Evolutionary conservation across 1,284 basidiomycete genomes (phyloP), one percentile per base, ranked within the genome.

Genomic region (Irpex rosettiformis): DNA sequence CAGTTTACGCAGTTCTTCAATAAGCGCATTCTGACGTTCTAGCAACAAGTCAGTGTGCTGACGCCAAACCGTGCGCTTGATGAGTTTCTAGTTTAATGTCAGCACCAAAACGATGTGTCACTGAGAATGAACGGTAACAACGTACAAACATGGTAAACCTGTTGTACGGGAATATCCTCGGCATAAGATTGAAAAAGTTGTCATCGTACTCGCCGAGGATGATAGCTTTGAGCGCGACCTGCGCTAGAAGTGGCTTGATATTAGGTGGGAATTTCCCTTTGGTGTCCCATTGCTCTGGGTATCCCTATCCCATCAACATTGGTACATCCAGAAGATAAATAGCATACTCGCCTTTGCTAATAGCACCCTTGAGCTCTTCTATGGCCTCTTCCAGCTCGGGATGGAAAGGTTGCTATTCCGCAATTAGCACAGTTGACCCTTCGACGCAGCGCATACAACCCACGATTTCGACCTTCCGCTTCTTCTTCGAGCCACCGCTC

Each of bases 111-210:
- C 16, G 8, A 2, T 27, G 33, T 22, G 56, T 49, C 11, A 62
- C 11, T 27, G 43, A 18, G 63, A 22, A 21, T 60, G 3, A 42
- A 24, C 25, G 21, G 18, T 8, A 18, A 10, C 2, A 45, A 73
- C 84, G 52, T 57, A 89, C 88, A 54, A 78, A 88, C 89, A 92
- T 92, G 0, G 91, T 93, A 72, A 92, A 96, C 66, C 91, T 89
- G 73, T 97, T 97, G 71, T 96, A 96, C 0, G 94, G 94, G 69
- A 97, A 96, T 47, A 96, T 75, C 28, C 77, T 79, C 0, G 94
- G 93, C 85, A 97, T 89, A 40, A 89, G 78, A 67, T 86, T 88
- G 77, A 96, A 96, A 70, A 96, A 96, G 68, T 92, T 86, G 21
- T 96, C 93, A 66, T 94, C 89, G 73, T 95, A 96, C 70, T 96